These are phyloP conservation scores for Silybum marianum DNA, from an alignment of 129 eudicot genomes.

Conservation along the genomic window DNA sequence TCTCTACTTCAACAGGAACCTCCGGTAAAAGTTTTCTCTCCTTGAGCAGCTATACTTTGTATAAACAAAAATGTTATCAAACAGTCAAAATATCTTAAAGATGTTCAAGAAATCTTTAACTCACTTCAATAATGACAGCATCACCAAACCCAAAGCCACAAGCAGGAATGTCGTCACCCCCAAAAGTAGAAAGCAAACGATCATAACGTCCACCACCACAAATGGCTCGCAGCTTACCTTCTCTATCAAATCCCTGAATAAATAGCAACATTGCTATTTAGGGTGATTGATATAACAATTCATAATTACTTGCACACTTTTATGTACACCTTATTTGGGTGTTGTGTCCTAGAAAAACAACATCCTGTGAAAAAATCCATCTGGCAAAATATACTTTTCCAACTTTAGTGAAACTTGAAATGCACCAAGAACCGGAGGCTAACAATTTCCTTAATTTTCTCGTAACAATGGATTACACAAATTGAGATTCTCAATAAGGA, in stretches of 20 bases:
- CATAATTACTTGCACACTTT: not conserved
- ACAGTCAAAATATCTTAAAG: conserved; percentile 2
- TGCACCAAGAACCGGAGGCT: not conserved
- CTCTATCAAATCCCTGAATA: conserved; percentile 84
- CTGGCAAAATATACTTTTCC: not conserved
- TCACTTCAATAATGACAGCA: conserved; percentile 94
- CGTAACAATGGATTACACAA: not conserved
- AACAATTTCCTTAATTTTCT: not conserved
- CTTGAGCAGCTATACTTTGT: conserved; percentile 60
- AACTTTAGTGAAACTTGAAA: not conserved
- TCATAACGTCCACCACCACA: conserved; percentile 98
- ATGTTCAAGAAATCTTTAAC: conserved; percentile 34
- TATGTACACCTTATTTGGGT: not conserved
- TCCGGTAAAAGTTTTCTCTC: conserved; percentile 82
- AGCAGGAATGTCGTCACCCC: conserved; percentile 93
- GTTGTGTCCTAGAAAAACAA: not conserved
- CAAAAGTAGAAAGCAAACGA: conserved; percentile 80
- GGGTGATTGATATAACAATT: not conserved
- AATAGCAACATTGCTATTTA: conserved; percentile 4
- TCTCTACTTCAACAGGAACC: conserved; percentile 57
- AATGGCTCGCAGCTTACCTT: conserved; percentile 90
- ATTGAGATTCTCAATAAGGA: not conserved
- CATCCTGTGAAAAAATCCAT: not conserved
- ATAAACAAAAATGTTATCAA: not conserved
- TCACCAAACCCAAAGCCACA: conserved; percentile 99